phyloP scores from a whole-genome alignment of 2,329 filamentous ascomycete species.

The Ophiostoma tasmaniense region DNA sequence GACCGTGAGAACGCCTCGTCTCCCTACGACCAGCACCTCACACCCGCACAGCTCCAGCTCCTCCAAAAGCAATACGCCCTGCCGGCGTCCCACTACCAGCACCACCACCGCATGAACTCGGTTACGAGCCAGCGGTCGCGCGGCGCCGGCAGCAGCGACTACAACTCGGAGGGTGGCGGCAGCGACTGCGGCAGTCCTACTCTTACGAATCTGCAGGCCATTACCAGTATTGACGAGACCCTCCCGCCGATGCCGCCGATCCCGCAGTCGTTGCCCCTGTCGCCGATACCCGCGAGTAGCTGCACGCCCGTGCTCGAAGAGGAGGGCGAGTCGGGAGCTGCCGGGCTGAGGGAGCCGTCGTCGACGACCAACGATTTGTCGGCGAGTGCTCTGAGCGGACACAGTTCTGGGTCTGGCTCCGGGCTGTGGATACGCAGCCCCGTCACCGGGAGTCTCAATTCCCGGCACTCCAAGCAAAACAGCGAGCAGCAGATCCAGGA shows the following conservation, averaged over 20 bases:
- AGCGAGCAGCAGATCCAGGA: slow-evolving; percentile 1
- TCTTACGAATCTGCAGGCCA: slow-evolving; percentile 27
- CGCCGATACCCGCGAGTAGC: slow-evolving; percentile 19
- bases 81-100: not conserved
- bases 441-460: slow-evolving; percentile 1
- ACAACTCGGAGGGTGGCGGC: slow-evolving; percentile 37
- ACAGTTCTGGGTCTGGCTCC: slow-evolving; percentile 23
- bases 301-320: slow-evolving; percentile 36
- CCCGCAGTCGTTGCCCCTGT: slow-evolving; percentile 23
- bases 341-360: not conserved
- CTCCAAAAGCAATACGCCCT: slow-evolving; percentile 14
- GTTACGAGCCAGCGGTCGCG: slow-evolving; percentile 36
- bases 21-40: slow-evolving; percentile 30
- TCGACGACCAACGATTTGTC: not conserved
- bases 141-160: slow-evolving; percentile 22
- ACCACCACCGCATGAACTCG: slow-evolving; percentile 38
- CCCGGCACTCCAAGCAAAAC: not conserved
- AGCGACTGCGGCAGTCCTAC: slow-evolving; percentile 45
- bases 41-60: slow-evolving; percentile 14
- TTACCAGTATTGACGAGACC: slow-evolving; percentile 22
- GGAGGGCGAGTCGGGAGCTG: slow-evolving; percentile 24
- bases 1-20: slow-evolving; percentile 37
- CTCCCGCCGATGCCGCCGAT: not conserved
- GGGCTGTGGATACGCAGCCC: slow-evolving; percentile 24
- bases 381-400: not conserved